Evolutionary conservation across 768 basidiomycete genomes (phyloP).

Genomic region (Tremella mesenterica): DNA sequence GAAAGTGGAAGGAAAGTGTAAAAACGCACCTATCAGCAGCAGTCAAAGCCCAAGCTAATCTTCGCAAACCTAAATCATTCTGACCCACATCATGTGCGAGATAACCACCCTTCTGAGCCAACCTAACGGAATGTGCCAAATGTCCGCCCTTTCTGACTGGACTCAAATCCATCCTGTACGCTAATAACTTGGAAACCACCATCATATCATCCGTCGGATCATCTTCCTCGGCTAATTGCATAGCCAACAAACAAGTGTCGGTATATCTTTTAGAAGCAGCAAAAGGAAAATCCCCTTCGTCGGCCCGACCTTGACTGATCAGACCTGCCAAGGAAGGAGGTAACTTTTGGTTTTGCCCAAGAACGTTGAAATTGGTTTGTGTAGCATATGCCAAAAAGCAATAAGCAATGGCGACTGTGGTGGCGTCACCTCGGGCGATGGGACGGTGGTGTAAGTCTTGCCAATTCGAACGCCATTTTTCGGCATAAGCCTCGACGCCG

Average conservation of each 20-base stretch:
- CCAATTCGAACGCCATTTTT: slow-evolving; percentile 3
- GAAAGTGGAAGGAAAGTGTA: too few species aligned
- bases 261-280: not conserved
- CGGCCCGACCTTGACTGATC: too few species aligned
- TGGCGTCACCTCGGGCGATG: slow-evolving; percentile 23
- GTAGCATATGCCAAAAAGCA: slow-evolving; percentile 19
- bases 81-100: slow-evolving; percentile 27
- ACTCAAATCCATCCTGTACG: not conserved
- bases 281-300: too few species aligned
- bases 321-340: slow-evolving; percentile 7
- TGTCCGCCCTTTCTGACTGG: slow-evolving; percentile 3
- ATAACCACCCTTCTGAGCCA: slow-evolving; percentile 2
- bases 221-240: slow-evolving; percentile 26
- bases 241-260: slow-evolving; percentile 3
- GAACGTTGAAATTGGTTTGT: slow-evolving; percentile 2
- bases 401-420: slow-evolving; percentile 33
- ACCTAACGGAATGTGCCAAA: slow-evolving; percentile 29
- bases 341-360: too few species aligned
- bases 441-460: not conserved
- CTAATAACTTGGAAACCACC: slow-evolving; percentile 30
- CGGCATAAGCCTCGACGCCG: slow-evolving; percentile 21
- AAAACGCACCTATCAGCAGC: slow-evolving; percentile 29
- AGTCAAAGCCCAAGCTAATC: slow-evolving; percentile 36
- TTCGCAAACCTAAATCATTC: slow-evolving; percentile 33
- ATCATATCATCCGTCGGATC: slow-evolving; percentile 34